These are phyloP conservation scores for Phyllosticta citribraziliensis DNA, from an alignment of 2,329 filamentous ascomycete species.

Conservation along the genomic window DNA sequence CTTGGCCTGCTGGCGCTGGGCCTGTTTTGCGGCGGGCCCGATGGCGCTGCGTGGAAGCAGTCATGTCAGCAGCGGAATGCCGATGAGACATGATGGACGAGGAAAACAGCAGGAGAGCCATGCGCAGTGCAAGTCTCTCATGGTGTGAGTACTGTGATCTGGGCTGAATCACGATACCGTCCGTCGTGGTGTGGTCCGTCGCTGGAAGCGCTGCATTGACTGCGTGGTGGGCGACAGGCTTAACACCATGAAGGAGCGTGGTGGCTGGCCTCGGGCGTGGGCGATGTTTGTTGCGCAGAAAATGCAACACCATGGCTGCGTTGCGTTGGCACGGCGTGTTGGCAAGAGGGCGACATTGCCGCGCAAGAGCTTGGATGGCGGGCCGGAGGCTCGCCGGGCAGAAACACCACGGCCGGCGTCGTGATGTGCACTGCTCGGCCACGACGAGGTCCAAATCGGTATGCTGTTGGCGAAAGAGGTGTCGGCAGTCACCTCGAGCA, in stretches of 20 bases:
- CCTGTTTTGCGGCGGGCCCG: too few relatives aligned
- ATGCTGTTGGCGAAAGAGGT: background rate
- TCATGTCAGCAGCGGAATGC: too few relatives aligned
- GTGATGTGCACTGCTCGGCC: too few relatives aligned
- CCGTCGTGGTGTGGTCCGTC: background rate
- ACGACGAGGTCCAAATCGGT: background rate
- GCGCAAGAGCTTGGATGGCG: background rate
- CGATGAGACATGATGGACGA: background rate
- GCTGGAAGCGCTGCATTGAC: background rate
- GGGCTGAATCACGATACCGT: background rate
- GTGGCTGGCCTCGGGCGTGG: too few relatives aligned
- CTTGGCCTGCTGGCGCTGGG: too few relatives aligned
- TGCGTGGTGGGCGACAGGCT: background rate
- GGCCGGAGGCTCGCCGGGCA: background rate
- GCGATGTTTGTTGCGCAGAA: background rate
- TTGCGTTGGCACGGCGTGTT: background rate
- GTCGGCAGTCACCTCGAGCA: background rate
- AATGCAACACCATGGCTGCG: background rate
- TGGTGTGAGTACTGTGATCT: background rate
- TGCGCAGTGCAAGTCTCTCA: background rate
- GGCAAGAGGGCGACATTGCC: too few relatives aligned
- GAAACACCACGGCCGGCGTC: background rate
- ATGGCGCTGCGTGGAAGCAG: background rate
- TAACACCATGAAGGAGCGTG: background rate
- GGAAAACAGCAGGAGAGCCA: background rate